Evolutionary conservation across 169 alveolate genomes (phyloP).

Genomic region (Eimeria zaria): DNA sequence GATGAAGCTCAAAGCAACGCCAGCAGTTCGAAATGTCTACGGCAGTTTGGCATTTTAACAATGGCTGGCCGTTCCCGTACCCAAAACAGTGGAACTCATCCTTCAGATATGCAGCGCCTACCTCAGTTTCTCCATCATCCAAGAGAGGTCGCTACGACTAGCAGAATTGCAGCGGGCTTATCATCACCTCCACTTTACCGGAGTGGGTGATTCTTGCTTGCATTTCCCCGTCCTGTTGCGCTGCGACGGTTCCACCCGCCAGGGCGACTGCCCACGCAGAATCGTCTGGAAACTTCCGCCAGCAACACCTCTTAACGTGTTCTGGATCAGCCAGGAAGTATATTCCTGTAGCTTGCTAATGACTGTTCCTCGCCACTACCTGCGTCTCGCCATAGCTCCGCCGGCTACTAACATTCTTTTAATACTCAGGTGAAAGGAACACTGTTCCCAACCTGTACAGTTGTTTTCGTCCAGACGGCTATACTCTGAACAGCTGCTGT

Average conservation of each 20-base stretch:
- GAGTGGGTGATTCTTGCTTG: too few relatives aligned
- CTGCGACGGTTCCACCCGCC: too few relatives aligned
- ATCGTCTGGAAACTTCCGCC: too few relatives aligned
- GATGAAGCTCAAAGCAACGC: not conserved
- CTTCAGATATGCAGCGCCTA: not conserved
- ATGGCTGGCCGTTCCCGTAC: not conserved
- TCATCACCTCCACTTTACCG: too few relatives aligned
- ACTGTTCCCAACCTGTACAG: not conserved
- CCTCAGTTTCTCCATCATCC: not conserved
- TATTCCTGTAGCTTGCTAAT: not conserved
- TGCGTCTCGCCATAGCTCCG: not conserved
- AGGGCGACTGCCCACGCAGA: too few relatives aligned
- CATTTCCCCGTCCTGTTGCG: too few relatives aligned
- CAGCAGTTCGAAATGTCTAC: not conserved
- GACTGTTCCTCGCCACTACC: not conserved
- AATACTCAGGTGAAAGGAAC: not conserved
- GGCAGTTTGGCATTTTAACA: not conserved
- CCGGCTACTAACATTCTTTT: not conserved
- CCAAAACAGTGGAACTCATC: not conserved
- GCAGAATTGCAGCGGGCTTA: too few relatives aligned
- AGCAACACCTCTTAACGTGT: not conserved
- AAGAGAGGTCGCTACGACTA: too few relatives aligned
- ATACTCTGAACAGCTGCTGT: not conserved
- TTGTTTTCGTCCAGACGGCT: not conserved
- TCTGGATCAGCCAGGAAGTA: not conserved